phyloP scores from a whole-genome alignment of 2,329 filamentous ascomycete species.

The Leptographium radiaticola region DNA sequence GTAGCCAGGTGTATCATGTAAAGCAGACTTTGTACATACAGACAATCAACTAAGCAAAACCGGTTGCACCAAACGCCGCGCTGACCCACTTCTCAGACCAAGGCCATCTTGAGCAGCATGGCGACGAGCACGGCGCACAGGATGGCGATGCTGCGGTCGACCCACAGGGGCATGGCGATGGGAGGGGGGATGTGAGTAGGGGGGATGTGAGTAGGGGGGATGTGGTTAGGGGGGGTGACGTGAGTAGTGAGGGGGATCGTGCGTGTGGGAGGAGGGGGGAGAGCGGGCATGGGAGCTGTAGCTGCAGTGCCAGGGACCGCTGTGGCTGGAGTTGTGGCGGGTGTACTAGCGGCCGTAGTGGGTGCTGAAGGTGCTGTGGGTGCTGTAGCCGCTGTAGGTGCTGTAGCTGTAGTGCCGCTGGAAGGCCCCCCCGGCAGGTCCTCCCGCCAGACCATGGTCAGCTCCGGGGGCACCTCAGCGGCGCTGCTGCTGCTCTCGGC shows the following conservation, averaged over 20 bases:
- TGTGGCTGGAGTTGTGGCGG: background rate
- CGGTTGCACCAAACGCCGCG: too few species aligned
- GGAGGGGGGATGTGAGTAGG: conserved; percentile 22
- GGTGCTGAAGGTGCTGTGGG: too few species aligned
- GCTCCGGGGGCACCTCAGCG: conserved; percentile 31
- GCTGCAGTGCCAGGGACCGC: too few species aligned
- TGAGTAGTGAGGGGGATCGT: background rate
- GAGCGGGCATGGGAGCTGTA: background rate
- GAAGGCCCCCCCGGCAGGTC: too few species aligned
- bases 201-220: conserved; percentile 8
- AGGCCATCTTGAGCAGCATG: conserved; percentile 44
- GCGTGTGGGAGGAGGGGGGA: too few species aligned
- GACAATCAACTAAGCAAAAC: background rate
- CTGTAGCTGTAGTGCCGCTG: background rate
- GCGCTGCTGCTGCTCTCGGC: background rate
- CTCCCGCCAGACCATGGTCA: conserved; percentile 60
- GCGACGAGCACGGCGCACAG: conserved; percentile 57
- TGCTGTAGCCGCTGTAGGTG: background rate
- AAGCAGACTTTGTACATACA: background rate
- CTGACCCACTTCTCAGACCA: background rate
- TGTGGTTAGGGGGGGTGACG: background rate
- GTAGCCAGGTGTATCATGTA: too few species aligned
- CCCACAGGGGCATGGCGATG: conserved; percentile 46
- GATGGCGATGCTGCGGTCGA: conserved; percentile 69
- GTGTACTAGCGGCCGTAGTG: background rate